A percentile compares a stretch with the other conserved stretches of the same genome.
Conservation (phyloP, 306 rosid species). For the Begonia fuchsioides region DNA sequence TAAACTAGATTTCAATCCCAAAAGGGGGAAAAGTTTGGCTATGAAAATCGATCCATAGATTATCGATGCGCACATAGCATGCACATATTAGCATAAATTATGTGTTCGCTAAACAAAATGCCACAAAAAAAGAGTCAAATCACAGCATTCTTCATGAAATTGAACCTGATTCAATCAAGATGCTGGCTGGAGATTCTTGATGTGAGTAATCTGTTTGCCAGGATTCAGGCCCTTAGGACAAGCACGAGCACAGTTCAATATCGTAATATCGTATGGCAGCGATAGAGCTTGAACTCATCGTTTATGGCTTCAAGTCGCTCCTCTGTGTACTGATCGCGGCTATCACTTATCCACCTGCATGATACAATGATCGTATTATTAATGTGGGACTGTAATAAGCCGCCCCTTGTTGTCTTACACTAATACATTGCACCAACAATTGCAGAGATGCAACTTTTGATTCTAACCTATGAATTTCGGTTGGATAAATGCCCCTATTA, state of each 20-base stretch:
- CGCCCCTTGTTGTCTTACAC: no score
- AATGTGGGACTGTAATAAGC: no score
- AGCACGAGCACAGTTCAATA: conserved; percentile 91
- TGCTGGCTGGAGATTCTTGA: conserved; percentile 51
- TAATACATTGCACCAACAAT: no score
- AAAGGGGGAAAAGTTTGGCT: no score
- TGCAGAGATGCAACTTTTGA: no score
- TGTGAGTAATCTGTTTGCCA: conserved; percentile 73
- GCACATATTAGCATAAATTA: conserved; percentile 24
- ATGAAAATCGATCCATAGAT: no score
- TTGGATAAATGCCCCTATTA: no score
- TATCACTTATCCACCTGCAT: conserved; percentile 92
- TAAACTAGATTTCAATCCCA: no score
- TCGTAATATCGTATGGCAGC: conserved; percentile 99
- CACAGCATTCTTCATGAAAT: conserved; percentile 15
- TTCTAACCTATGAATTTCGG: no score
- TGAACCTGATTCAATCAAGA: conserved; percentile 7
- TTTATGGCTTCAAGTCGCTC: conserved; percentile 86
- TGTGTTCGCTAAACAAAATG: conserved; percentile 13
- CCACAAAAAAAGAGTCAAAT: conserved; percentile 10
- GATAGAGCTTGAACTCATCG: conserved; percentile 96
- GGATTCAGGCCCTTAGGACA: conserved; percentile 98
- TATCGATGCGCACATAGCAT: background rate
- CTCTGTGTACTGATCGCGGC: conserved; percentile 83
- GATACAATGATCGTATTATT: conserved; percentile 5